Conservation (phyloP, 2,329 filamentous ascomycete species). For the Pyrenophora teres region DNA sequence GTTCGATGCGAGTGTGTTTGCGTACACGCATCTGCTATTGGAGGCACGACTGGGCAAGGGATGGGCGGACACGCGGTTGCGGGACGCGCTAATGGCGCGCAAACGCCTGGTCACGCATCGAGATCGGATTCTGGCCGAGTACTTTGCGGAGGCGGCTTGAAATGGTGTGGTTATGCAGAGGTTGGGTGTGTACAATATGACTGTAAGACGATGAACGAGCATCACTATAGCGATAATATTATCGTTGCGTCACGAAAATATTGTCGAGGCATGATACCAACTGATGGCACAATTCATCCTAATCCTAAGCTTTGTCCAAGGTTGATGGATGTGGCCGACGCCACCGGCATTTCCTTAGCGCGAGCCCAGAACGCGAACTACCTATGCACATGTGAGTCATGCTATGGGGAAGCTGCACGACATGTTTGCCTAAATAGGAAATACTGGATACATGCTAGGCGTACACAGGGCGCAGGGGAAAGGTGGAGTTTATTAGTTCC, state of each 20-base stretch:
- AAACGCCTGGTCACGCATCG: constrained; percentile 69
- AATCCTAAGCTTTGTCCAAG: no score
- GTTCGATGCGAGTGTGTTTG: constrained; percentile 88
- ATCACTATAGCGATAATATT: neutral
- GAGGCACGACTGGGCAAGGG: constrained; percentile 59
- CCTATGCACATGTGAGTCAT: constrained; percentile 39
- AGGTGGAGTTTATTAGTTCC: constrained; percentile 15
- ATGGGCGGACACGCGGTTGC: constrained; percentile 69
- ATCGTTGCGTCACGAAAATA: no score
- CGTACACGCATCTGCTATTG: constrained; percentile 82
- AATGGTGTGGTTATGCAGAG: neutral
- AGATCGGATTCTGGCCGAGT: constrained; percentile 59
- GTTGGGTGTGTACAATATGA: neutral
- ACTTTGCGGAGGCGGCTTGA: constrained; percentile 47
- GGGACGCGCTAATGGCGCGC: constrained; percentile 60
- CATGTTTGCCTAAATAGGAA: constrained; percentile 32
- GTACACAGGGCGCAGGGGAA: constrained; percentile 17
- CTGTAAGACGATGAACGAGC: neutral
- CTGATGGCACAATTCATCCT: neutral
- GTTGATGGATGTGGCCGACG: neutral
- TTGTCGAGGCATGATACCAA: no score
- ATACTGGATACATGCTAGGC: constrained; percentile 20
- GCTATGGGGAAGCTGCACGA: constrained; percentile 29
- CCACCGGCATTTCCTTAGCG: constrained; percentile 7
- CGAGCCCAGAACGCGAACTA: constrained; percentile 3